Percentiles rank a stretch among this genome's conserved stretches.
phyloP scores from a whole-genome alignment of 2,329 filamentous ascomycete genomes.

The Epichloe uncinata region DNA sequence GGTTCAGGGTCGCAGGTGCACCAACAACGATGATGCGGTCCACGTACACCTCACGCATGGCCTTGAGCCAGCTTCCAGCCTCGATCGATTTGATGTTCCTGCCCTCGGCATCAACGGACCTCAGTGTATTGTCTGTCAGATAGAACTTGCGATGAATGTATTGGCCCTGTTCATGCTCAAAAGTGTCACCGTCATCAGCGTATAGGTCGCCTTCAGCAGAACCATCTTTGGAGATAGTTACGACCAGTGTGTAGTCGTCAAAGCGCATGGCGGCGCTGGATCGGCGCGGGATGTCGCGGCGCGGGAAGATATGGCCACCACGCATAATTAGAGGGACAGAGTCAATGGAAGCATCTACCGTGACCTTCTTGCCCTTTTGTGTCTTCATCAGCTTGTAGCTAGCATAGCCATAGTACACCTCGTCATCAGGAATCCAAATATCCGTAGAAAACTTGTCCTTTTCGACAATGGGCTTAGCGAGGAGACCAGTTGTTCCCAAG shows the following conservation, averaged over 20 bases:
- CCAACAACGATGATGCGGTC: constrained; percentile 79
- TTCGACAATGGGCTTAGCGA: constrained; percentile 82
- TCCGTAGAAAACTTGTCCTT: constrained; percentile 60
- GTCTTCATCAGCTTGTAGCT: constrained; percentile 63
- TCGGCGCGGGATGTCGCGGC: constrained; percentile 75
- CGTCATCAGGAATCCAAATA: constrained; percentile 78
- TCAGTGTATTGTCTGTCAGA: constrained; percentile 48
- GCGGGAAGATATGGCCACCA: constrained; percentile 81
- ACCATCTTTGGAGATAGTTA: constrained; percentile 47
- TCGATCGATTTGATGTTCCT: constrained; percentile 37
- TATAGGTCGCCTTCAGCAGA: constrained; percentile 71
- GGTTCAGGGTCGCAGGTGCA: constrained; percentile 59
- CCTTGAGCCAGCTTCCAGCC: constrained; percentile 61
- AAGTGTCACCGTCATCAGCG: constrained; percentile 86
- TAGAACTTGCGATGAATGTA: constrained; percentile 77
- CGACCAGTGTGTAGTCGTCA: constrained; percentile 87
- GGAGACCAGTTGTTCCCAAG: constrained; percentile 71
- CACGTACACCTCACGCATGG: constrained; percentile 63
- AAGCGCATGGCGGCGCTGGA: constrained; percentile 82
- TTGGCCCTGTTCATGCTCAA: constrained; percentile 72
- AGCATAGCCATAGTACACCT: constrained; percentile 93
- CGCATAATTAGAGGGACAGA: constrained; percentile 85
- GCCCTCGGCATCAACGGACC: constrained; percentile 52
- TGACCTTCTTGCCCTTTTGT: constrained; percentile 57
- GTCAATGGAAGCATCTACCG: constrained; percentile 65